Evolutionary conservation across 2,329 filamentous ascomycete species (phyloP).

Genomic region (Claviceps pazoutovae): DNA sequence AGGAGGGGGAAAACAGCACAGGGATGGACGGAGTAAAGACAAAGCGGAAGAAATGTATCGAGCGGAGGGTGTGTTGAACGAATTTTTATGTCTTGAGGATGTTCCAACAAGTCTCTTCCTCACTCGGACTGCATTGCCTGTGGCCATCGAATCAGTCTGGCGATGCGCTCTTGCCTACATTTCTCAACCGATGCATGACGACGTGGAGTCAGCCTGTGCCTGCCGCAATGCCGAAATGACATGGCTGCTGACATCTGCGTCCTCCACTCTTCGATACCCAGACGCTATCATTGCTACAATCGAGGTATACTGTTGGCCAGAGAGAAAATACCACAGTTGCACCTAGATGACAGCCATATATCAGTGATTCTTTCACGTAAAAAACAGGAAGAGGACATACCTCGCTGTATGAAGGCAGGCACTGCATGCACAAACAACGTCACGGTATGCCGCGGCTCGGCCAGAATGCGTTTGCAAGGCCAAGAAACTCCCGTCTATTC

Average conservation of each 20-base stretch:
- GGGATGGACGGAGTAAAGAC: neutral
- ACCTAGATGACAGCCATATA: too few relatives aligned
- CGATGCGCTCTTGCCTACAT: neutral
- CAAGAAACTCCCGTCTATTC: slow-evolving; percentile 5
- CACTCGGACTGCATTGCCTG: neutral
- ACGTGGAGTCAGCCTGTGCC: neutral
- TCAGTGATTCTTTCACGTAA: too few relatives aligned
- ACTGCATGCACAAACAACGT: too few relatives aligned
- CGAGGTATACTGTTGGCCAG: too few relatives aligned
- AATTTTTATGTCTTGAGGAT: neutral
- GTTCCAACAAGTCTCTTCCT: neutral
- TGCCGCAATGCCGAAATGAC: neutral
- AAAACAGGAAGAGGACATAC: too few relatives aligned
- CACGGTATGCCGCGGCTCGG: neutral
- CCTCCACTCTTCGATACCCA: too few relatives aligned
- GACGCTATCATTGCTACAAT: too few relatives aligned
- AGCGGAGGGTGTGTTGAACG: neutral
- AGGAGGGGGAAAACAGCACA: neutral
- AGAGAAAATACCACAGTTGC: too few relatives aligned
- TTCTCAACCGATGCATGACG: neutral
- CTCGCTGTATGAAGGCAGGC: too few relatives aligned
- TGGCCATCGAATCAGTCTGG: neutral
- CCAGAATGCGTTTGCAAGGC: neutral
- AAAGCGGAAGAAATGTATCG: neutral
- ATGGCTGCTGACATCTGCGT: too few relatives aligned